Percentiles rank a stretch among this genome's conserved stretches.
These are phyloP conservation scores for Boletus mariae DNA, from an alignment of 1,284 basidiomycete species.

Conservation along the genomic window DNA sequence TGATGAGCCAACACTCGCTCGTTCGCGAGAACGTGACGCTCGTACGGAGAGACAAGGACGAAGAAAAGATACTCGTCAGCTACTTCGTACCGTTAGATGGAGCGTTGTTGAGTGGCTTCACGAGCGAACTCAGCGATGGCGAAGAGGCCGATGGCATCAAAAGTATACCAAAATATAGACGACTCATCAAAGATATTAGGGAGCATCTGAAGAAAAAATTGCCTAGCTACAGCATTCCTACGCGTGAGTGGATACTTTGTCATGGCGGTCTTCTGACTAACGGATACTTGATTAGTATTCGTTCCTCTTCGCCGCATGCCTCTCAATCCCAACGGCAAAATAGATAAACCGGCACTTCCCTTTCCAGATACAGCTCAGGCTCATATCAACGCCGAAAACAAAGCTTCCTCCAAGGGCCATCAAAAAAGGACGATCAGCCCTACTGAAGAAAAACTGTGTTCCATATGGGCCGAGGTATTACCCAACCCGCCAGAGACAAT, in stretches of 20 bases:
- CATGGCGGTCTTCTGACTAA: conserved; percentile 8
- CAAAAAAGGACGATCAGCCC: conserved; percentile 46
- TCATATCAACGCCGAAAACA: conserved; percentile 38
- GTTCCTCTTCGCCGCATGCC: conserved; percentile 96
- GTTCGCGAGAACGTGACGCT: conserved; percentile 97
- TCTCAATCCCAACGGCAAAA: conserved; percentile 98
- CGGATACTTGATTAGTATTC: conserved; percentile 58
- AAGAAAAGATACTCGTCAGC: conserved; percentile 97
- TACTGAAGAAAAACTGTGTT: conserved; percentile 79
- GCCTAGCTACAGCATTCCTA: conserved; percentile 89
- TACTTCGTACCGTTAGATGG: conserved; percentile 95
- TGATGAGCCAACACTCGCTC: conserved; percentile 90
- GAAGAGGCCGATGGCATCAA: conserved; percentile 60
- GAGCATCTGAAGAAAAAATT: conserved; percentile 98
- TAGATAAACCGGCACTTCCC: conserved; percentile 97
- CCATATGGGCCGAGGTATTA: conserved; percentile 82
- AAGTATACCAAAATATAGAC: conserved; percentile 80
- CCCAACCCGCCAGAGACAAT: conserved; percentile 79
- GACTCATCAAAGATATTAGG: conserved; percentile 89
- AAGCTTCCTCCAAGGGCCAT: conserved; percentile 25
- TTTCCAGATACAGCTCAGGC: conserved; percentile 96
- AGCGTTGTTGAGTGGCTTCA: conserved; percentile 66
- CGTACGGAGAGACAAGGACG: conserved; percentile 96
- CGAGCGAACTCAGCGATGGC: conserved; percentile 66
- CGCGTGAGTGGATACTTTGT: conserved; percentile 55